phyloP scores from a whole-genome alignment of 1,284 basidiomycete genomes.

The Ceratobasidium sp. region DNA sequence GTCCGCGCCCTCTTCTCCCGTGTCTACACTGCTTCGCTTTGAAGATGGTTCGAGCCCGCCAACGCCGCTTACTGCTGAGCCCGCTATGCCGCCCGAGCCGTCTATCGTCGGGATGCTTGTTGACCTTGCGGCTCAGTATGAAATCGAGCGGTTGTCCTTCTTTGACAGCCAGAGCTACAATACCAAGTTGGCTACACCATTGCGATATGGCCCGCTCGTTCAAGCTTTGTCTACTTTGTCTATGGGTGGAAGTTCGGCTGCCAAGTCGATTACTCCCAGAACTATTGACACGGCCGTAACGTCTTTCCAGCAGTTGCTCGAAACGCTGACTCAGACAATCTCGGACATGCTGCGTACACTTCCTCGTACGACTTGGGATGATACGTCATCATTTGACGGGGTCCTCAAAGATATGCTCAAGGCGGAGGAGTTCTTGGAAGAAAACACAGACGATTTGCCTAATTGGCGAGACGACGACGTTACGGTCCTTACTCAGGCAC shows the following conservation, averaged over 20 bases:
- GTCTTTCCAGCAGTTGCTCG: conserved; percentile 80
- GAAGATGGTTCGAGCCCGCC: conserved; percentile 33
- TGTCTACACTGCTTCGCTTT: conserved; percentile 30
- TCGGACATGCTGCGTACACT: conserved; percentile 78
- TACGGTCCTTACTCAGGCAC: conserved; percentile 74
- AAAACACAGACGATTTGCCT: conserved; percentile 50
- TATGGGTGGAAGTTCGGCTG: conserved; percentile 74
- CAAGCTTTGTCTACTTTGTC: conserved; percentile 82
- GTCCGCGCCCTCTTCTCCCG: conserved; percentile 28
- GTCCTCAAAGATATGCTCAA: conserved; percentile 82
- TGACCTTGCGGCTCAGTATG: conserved; percentile 51
- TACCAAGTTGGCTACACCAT: conserved; percentile 71
- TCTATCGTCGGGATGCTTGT: conserved; percentile 10
- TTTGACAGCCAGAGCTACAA: conserved; percentile 73
- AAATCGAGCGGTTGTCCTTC: conserved; percentile 69
- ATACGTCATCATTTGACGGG: conserved; percentile 81
- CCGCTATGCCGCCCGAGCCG: conserved; percentile 16
- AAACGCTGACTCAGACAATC: conserved; percentile 83
- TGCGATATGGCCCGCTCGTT: conserved; percentile 79
- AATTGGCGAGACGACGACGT: conserved; percentile 71
- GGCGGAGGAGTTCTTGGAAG: conserved; percentile 80
- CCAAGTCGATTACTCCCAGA: conserved; percentile 75
- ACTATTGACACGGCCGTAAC: conserved; percentile 84
- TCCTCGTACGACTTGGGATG: conserved; percentile 77
- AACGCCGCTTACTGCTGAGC: conserved; percentile 21